Percentiles rank a stretch among this genome's conserved stretches.
These are phyloP conservation scores for Dalechampia spathulata DNA, from an alignment of 441 rosid species.

Conservation along the genomic window DNA sequence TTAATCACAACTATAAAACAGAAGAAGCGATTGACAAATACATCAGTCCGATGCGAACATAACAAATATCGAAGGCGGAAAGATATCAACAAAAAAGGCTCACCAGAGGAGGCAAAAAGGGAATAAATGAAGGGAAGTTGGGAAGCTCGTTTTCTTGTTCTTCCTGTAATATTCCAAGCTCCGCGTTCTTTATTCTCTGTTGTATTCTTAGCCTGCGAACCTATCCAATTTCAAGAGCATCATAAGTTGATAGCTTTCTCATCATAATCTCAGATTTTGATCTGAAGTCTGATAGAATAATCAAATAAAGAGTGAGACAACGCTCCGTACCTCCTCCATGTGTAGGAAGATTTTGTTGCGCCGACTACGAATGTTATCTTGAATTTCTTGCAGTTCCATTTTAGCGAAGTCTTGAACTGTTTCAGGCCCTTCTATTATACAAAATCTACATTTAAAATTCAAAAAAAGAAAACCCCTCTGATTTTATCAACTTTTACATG, in stretches of 20 bases:
- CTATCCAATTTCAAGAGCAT: conserved; percentile 30
- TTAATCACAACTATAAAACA: conserved; percentile 8
- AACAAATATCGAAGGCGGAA: no score
- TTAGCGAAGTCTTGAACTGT: conserved; percentile 84
- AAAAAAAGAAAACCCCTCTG: no score
- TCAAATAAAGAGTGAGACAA: background rate
- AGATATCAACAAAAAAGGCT: conserved; percentile 15
- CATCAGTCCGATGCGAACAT: no score
- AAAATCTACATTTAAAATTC: conserved; percentile 50
- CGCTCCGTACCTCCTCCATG: conserved; percentile 84
- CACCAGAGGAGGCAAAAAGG: conserved; percentile 94
- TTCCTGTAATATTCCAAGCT: conserved; percentile 54
- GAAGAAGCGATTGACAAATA: no score
- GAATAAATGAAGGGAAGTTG: conserved; percentile 90
- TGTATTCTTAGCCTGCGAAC: conserved; percentile 92
- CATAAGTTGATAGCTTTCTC: no score
- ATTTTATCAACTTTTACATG: no score
- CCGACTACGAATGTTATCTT: conserved; percentile 89
- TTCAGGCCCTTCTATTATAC: conserved; percentile 98
- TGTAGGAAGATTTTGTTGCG: conserved; percentile 91
- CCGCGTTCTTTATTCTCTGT: conserved; percentile 70
- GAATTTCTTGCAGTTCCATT: conserved; percentile 89
- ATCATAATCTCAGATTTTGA: no score
- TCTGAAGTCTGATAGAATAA: no score
- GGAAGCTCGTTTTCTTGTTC: conserved; percentile 73